These are phyloP conservation scores for Xylariaceae sp. DNA, from an alignment of 2,329 filamentous ascomycete species.

Conservation along the genomic window DNA sequence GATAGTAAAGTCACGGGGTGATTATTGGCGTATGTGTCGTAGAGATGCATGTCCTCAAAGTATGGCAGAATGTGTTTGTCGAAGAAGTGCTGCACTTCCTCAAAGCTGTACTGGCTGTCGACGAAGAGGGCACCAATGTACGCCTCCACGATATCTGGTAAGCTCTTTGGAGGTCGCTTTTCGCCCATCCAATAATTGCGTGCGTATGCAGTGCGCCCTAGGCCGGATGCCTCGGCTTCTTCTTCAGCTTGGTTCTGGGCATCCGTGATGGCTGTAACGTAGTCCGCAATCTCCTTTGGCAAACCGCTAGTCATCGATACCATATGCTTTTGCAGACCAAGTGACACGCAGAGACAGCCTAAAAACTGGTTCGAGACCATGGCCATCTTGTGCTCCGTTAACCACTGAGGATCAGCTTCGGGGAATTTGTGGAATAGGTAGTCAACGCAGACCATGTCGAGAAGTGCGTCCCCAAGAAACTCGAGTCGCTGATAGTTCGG, in stretches of 20 bases:
- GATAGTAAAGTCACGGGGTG: slow-evolving; percentile 81
- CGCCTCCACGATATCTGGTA: slow-evolving; percentile 88
- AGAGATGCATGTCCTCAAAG: slow-evolving; percentile 85
- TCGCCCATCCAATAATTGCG: slow-evolving; percentile 74
- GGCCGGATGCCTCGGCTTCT: slow-evolving; percentile 47
- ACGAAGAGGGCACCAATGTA: slow-evolving; percentile 92
- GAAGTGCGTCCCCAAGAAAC: slow-evolving; percentile 87
- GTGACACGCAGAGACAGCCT: slow-evolving; percentile 77
- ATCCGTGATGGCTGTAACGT: slow-evolving; percentile 64
- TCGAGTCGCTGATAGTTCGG: slow-evolving; percentile 91
- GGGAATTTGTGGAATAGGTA: slow-evolving; percentile 81
- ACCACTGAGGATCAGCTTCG: slow-evolving; percentile 87
- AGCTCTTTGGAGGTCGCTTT: slow-evolving; percentile 71
- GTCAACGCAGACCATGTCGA: slow-evolving; percentile 67
- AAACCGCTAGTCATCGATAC: slow-evolving; percentile 57
- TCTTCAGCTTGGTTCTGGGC: slow-evolving; percentile 50
- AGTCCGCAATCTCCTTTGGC: slow-evolving; percentile 56
- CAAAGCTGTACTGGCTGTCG: slow-evolving; percentile 81
- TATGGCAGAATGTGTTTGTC: slow-evolving; percentile 73
- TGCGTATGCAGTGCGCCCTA: slow-evolving; percentile 49
- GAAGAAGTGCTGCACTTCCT: slow-evolving; percentile 79
- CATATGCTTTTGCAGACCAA: slow-evolving; percentile 80
- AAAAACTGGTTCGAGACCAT: slow-evolving; percentile 98
- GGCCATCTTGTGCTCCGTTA: slow-evolving; percentile 99
- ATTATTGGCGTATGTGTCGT: slow-evolving; percentile 85